Base-by-base conservation (phyloP, 306 rosid species). In the Corylus americana region DNA sequence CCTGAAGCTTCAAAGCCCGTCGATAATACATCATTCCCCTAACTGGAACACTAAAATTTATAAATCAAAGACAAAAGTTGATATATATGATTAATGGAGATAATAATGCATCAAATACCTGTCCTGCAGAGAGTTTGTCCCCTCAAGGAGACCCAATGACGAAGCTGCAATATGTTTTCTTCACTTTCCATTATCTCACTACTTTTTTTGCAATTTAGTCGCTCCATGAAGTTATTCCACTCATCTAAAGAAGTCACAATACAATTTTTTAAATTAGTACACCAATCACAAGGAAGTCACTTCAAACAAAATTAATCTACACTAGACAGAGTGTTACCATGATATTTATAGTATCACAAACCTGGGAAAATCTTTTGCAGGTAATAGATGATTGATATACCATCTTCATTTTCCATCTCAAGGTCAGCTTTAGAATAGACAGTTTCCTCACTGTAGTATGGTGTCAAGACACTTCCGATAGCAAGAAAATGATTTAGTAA, bases 11-110 rank as follows among this genome's bases (percentile, higher is more conserved):
- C 80, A 95, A 82, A 77, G 99, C 99, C 79, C 98, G 83, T 69
- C 98, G 88, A 79, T 93, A 95, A 72, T 95, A 95, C 99, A 95
- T 95, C 98, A 95, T 95, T 77, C 99, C 99, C 88, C 98, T 89
- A 48, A 95, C 99, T 95, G 94, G 81, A 88, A 81, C 31, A 57
- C 53, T 71, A 77, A 27, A 54, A 47, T 55, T 63, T 75, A 58
- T 54, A 84, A 73, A 83, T 73, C 71, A 83, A 50, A 69, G 27
- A 73, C 25, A 74, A 79, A 74, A 55, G 55, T 77, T 44, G 61
- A 80, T 73, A 39, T 17, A 76, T 67, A 81, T 77, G 74, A 75
- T 48, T 69, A 69, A 57, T 73, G 71, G 69, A 39, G 57, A 58
- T 73, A 49, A 83, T 79, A 73, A 51, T 64, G 67, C 70, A 22